Conservation (phyloP, 768 basidiomycete species). For the Lactarius psammicola region DNA sequence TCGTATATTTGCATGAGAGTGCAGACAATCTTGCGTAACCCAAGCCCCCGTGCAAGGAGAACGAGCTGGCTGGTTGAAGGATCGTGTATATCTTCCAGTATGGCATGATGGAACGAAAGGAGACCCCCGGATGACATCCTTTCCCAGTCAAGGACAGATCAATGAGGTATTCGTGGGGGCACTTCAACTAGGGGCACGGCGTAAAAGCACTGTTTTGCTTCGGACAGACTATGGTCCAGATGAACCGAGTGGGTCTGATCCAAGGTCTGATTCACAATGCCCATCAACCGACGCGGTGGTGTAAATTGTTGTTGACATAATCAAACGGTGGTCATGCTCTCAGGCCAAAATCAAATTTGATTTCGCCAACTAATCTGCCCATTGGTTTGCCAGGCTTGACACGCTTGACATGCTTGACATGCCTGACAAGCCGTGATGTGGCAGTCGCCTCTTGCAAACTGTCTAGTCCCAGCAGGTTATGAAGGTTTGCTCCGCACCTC, state of each 20-base stretch:
- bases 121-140: slow-evolving; percentile 31
- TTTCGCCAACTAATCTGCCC: neutral
- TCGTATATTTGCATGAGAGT: slow-evolving; percentile 92
- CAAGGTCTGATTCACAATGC: no score
- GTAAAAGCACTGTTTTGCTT: neutral
- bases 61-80: slow-evolving; percentile 70
- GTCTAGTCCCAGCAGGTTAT: neutral
- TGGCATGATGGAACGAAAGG: slow-evolving; percentile 65
- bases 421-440: neutral
- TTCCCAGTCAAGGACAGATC: neutral
- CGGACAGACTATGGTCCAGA: neutral
- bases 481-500: neutral
- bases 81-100: slow-evolving; percentile 69
- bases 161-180: neutral
- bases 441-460: neutral
- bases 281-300: no score
- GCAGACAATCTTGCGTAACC: slow-evolving; percentile 78
- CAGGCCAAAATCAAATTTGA: no score
- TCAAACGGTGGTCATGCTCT: neutral
- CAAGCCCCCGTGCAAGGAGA: slow-evolving; percentile 87
- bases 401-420: no score
- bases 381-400: neutral
- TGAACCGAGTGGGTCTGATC: neutral
- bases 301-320: neutral
- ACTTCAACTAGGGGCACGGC: neutral